A percentile compares a stretch with the other conserved stretches of the same genome.
Evolutionary conservation across 2,329 filamentous ascomycete species (phyloP).

Genomic region (Zarea fungicola): DNA sequence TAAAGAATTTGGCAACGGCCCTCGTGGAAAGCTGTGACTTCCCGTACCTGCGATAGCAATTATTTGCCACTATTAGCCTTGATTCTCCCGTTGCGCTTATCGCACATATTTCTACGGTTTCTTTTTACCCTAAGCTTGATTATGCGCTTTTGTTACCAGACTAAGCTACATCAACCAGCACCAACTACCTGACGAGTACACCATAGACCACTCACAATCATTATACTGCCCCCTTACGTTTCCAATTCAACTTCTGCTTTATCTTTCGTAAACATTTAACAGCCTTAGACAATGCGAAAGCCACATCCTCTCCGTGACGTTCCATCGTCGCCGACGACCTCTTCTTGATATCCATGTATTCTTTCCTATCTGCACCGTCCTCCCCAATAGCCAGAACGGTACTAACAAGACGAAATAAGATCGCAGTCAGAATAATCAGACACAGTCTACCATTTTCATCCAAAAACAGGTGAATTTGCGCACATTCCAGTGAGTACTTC

Average conservation of each 20-base stretch:
- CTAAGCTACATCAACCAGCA: too few relatives aligned
- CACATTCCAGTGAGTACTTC: slow-evolving; percentile 26
- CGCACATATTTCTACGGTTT: too few relatives aligned
- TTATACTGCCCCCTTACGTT: too few relatives aligned
- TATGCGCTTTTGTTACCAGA: too few relatives aligned
- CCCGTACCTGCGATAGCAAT: too few relatives aligned
- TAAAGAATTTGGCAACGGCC: too few relatives aligned
- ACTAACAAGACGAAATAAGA: slow-evolving; percentile 27
- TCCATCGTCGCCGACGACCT: slow-evolving; percentile 19
- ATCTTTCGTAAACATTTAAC: slow-evolving; percentile 15
- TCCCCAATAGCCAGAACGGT: slow-evolving; percentile 20
- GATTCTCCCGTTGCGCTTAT: too few relatives aligned
- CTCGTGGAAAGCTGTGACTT: too few relatives aligned
- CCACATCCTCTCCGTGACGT: slow-evolving; percentile 24
- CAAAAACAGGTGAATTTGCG: slow-evolving; percentile 34
- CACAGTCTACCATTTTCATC: slow-evolving; percentile 35
- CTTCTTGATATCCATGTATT: slow-evolving; percentile 21
- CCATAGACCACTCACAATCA: too few relatives aligned
- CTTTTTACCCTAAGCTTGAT: too few relatives aligned
- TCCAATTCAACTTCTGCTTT: slow-evolving; percentile 20
- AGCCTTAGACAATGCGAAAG: slow-evolving; percentile 19
- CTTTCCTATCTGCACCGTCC: slow-evolving; percentile 12
- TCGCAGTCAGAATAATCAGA: slow-evolving; percentile 31
- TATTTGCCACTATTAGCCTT: too few relatives aligned
- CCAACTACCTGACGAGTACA: too few relatives aligned